Percentiles rank a stretch among this genome's conserved stretches.
Conservation (phyloP, 2,329 filamentous ascomycete genomes). For the Pseudocercospora cruenta region DNA sequence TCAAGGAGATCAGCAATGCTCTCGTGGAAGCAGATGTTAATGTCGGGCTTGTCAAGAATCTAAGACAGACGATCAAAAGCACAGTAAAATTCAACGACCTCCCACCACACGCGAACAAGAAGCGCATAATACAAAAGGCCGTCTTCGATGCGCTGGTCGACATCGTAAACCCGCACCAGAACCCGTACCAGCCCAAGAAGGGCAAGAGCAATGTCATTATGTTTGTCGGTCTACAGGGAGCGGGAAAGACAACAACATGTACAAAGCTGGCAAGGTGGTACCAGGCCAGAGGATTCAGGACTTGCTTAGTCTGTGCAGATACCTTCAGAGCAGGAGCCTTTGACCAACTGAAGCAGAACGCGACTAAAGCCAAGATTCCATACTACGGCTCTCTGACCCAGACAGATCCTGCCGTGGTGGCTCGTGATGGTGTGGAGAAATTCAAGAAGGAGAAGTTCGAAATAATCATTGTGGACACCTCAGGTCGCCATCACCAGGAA, state of each 20-base stretch:
- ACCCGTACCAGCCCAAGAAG: constrained; percentile 96
- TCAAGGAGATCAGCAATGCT: constrained; percentile 96
- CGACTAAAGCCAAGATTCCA: constrained; percentile 97
- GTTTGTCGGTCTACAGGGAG: constrained; percentile 97
- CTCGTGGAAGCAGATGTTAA: constrained; percentile 98
- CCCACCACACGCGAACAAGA: constrained; percentile 92
- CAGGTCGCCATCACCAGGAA: constrained; percentile 91
- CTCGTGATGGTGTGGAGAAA: constrained; percentile 93
- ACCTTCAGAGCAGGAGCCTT: constrained; percentile 98
- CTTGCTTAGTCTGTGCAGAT: constrained; percentile 93
- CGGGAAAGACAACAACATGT: constrained; percentile 97
- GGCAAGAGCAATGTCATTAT: constrained; percentile 96
- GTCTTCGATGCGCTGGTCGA: constrained; percentile 97
- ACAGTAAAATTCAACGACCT: constrained; percentile 95
- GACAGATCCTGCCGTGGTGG: constrained; percentile 91
- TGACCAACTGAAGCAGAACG: constrained; percentile 98
- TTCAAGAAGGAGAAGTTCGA: constrained; percentile 99
- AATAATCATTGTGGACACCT: constrained; percentile 98
- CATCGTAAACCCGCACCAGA: constrained; percentile 91
- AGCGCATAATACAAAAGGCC: constrained; percentile 94
- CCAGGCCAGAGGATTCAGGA: constrained; percentile 87
- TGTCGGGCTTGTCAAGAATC: constrained; percentile 84
- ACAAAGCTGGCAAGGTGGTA: constrained; percentile 96
- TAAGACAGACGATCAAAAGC: constrained; percentile 89
- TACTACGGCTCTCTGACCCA: constrained; percentile 97